Conservation (phyloP, 2,329 filamentous ascomycete genomes). For the Trichoderma pleuroti region DNA sequence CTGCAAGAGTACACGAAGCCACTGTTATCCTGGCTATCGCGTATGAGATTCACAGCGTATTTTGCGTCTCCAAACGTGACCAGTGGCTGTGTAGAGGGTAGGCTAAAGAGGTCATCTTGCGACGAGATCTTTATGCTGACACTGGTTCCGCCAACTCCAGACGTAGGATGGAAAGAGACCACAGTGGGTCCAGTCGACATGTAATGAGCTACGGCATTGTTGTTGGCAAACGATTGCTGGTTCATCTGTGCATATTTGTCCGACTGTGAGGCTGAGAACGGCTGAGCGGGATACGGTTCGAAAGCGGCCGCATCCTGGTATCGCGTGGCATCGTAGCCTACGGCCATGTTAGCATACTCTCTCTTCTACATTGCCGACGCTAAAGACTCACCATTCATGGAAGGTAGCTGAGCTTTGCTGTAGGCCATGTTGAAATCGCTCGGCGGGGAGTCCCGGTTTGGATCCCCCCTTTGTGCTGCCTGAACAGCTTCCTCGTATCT, state of each 20-base stretch:
- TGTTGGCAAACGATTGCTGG: slow-evolving; percentile 55
- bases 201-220: slow-evolving; percentile 64
- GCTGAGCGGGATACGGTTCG: slow-evolving; percentile 49
- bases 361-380: neutral
- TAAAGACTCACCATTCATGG: slow-evolving; percentile 71
- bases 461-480: slow-evolving; percentile 51
- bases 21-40: slow-evolving; percentile 52
- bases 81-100: slow-evolving; percentile 56
- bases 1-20: slow-evolving; percentile 69
- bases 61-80: slow-evolving; percentile 77
- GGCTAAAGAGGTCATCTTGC: slow-evolving; percentile 64
- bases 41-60: slow-evolving; percentile 57
- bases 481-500: slow-evolving; percentile 55
- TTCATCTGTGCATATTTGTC: slow-evolving; percentile 53
- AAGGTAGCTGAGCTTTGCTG: slow-evolving; percentile 74
- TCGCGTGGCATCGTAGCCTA: slow-evolving; percentile 59
- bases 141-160: slow-evolving; percentile 66
- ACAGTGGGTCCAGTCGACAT: slow-evolving; percentile 57
- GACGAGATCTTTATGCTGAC: slow-evolving; percentile 72
- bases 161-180: slow-evolving; percentile 64
- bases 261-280: slow-evolving; percentile 45
- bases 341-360: slow-evolving; percentile 3
- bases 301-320: slow-evolving; percentile 54
- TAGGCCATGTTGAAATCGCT: slow-evolving; percentile 46
- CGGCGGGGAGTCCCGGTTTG: slow-evolving; percentile 54